A percentile compares a stretch with the other conserved stretches of the same genome.
These are phyloP conservation scores for Kwoniella sp. DNA, from an alignment of 768 basidiomycete genomes.

Conservation along the genomic window DNA sequence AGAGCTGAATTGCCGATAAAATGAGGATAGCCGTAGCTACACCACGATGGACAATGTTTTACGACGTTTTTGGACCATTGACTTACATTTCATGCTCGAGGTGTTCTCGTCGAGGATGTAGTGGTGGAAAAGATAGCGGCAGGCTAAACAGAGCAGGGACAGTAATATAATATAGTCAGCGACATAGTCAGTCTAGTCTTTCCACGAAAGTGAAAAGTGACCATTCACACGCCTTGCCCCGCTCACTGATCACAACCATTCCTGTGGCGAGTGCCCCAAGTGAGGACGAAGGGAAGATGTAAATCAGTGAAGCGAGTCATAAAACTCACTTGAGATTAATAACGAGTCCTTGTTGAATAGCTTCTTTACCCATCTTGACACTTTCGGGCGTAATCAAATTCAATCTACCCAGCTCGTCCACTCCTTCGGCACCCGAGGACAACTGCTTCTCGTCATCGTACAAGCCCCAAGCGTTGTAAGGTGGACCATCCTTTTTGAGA, in stretches of 20 bases:
- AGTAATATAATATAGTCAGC: too few relatives aligned
- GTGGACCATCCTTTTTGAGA: slow-evolving; percentile 25
- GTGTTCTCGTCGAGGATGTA: slow-evolving; percentile 6
- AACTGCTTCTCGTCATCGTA: slow-evolving; percentile 1
- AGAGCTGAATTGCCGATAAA: too few relatives aligned
- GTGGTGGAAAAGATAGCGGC: background rate
- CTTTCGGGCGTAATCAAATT: slow-evolving; percentile 34
- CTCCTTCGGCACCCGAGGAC: background rate
- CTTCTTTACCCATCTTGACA: slow-evolving; percentile 28
- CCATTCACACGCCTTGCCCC: too few relatives aligned
- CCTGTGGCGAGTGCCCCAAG: too few relatives aligned
- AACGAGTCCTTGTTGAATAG: slow-evolving; percentile 26
- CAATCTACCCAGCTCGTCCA: slow-evolving; percentile 32
- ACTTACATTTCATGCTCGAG: slow-evolving; percentile 14
- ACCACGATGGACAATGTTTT: too few relatives aligned
- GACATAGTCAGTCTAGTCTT: too few relatives aligned
- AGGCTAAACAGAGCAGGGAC: background rate
- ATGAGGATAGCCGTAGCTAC: too few relatives aligned
- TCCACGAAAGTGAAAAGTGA: too few relatives aligned
- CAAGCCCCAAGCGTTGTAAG: slow-evolving; percentile 38
- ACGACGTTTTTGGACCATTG: too few relatives aligned
- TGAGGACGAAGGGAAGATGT: background rate
- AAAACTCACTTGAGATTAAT: slow-evolving; percentile 39
- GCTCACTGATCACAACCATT: too few relatives aligned
- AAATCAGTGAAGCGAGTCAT: background rate